Conservation (phyloP, 2,329 filamentous ascomycete species). For the Aspergillus sergii region DNA sequence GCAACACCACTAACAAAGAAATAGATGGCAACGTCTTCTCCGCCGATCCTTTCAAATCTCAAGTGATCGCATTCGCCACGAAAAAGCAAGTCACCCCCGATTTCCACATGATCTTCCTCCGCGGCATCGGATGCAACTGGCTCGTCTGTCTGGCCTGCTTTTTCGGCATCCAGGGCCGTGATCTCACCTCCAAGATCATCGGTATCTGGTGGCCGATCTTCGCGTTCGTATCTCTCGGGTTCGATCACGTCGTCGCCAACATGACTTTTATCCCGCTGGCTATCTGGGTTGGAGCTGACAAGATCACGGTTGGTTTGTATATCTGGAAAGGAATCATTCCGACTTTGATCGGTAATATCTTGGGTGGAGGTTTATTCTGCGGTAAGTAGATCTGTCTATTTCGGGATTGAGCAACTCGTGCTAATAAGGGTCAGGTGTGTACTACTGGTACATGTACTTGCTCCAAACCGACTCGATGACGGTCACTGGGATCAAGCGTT, state of each 20-base stretch:
- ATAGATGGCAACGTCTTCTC: slow-evolving; percentile 52
- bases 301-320: slow-evolving; percentile 53
- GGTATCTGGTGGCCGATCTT: slow-evolving; percentile 61
- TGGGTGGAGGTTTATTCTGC: slow-evolving; percentile 58
- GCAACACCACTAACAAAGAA: background rate
- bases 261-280: slow-evolving; percentile 58
- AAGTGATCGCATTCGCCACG: slow-evolving; percentile 50
- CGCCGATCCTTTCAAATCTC: slow-evolving; percentile 46
- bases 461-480: slow-evolving; percentile 24
- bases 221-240: slow-evolving; percentile 55
- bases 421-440: slow-evolving; percentile 28
- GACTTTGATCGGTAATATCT: slow-evolving; percentile 55
- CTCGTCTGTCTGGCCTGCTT: slow-evolving; percentile 59
- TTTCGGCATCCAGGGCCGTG: slow-evolving; percentile 48
- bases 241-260: slow-evolving; percentile 62
- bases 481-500: slow-evolving; percentile 17
- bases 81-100: slow-evolving; percentile 53
- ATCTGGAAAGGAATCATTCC: slow-evolving; percentile 63
- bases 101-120: slow-evolving; percentile 58
- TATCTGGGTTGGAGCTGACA: slow-evolving; percentile 52
- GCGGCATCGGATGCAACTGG: slow-evolving; percentile 61
- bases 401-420: background rate
- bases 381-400: slow-evolving; percentile 30
- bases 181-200: slow-evolving; percentile 56
- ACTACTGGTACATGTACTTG: slow-evolving; percentile 54